Evolutionary conservation across 441 rosid genomes (phyloP).

Genomic region (Bruguiera hainesii): DNA sequence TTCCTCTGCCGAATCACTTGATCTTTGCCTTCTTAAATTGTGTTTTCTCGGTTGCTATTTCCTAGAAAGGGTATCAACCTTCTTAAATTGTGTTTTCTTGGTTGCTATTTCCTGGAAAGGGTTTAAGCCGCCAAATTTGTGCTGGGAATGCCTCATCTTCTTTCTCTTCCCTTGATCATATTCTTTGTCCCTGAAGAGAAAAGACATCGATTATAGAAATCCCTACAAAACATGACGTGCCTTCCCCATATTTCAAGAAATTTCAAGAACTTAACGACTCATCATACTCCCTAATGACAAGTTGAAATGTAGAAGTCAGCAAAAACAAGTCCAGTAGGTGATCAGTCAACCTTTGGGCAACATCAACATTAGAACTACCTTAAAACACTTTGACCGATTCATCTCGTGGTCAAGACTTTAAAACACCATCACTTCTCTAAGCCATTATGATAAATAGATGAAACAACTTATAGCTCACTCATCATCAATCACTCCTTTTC

Average conservation of each 20-base stretch:
- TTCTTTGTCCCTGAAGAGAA: slow-evolving; percentile 71
- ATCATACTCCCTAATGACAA: too few relatives aligned
- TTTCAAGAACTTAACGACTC: too few relatives aligned
- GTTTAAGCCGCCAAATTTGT: slow-evolving; percentile 52
- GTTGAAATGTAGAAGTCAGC: too few relatives aligned
- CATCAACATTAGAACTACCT: too few relatives aligned
- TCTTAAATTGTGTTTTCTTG: slow-evolving; percentile 37
- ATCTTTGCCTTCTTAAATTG: slow-evolving; percentile 42
- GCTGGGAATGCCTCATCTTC: slow-evolving; percentile 51
- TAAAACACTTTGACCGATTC: too few relatives aligned
- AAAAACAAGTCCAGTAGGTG: too few relatives aligned
- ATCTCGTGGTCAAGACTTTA: too few relatives aligned
- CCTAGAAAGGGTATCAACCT: too few relatives aligned
- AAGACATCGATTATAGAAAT: not conserved
- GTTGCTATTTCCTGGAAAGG: slow-evolving; percentile 66
- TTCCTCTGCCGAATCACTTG: slow-evolving; percentile 38
- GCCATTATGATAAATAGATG: not conserved
- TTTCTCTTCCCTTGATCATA: slow-evolving; percentile 86
- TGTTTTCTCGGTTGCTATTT: slow-evolving; percentile 34
- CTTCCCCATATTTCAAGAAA: too few relatives aligned
- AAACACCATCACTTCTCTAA: not conserved
- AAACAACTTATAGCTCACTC: not conserved
- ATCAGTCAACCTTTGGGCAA: too few relatives aligned
- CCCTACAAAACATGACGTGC: not conserved
- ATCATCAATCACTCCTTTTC: not conserved